Percentiles rank a stretch among this genome's conserved stretches.
phyloP scores from a whole-genome alignment of 148 eudicot species.

The Heliamphora exappendiculata region DNA sequence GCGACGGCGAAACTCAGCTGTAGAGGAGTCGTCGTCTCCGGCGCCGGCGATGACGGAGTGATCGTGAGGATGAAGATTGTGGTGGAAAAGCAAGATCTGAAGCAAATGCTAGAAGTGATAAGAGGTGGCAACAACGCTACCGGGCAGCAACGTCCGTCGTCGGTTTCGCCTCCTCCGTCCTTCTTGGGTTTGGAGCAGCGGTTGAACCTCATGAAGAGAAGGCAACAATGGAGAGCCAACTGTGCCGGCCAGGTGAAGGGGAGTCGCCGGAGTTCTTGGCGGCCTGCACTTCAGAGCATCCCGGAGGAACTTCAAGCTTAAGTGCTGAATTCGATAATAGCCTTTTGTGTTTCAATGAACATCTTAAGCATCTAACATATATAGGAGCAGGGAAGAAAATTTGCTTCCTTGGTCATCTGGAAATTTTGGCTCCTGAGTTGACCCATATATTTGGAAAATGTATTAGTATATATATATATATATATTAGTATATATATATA shows the following conservation, averaged over 20 bases:
- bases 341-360: no score
- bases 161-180: neutral
- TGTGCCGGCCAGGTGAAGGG: conserved; percentile 9
- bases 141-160: no score
- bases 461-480: no score
- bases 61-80: conserved; percentile 45
- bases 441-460: no score
- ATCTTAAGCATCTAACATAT: no score
- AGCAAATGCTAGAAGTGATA: conserved; percentile 38
- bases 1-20: conserved; percentile 26
- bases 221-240: conserved; percentile 27
- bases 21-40: conserved; percentile 23
- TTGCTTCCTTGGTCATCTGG: no score
- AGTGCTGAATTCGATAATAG: no score
- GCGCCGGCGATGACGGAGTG: conserved; percentile 31
- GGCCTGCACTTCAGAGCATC: conserved; percentile 59
- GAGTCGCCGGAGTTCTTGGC: conserved; percentile 32
- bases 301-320: conserved; percentile 37
- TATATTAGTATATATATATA: no score
- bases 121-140: conserved; percentile 9
- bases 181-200: conserved; percentile 32
- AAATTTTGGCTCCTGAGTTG: no score
- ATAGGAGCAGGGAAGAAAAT: no score
- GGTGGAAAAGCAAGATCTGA: conserved; percentile 43
- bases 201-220: conserved; percentile 35